Base-by-base conservation (phyloP, 2,329 filamentous ascomycete species). In the Calonectria hongkongensis region DNA sequence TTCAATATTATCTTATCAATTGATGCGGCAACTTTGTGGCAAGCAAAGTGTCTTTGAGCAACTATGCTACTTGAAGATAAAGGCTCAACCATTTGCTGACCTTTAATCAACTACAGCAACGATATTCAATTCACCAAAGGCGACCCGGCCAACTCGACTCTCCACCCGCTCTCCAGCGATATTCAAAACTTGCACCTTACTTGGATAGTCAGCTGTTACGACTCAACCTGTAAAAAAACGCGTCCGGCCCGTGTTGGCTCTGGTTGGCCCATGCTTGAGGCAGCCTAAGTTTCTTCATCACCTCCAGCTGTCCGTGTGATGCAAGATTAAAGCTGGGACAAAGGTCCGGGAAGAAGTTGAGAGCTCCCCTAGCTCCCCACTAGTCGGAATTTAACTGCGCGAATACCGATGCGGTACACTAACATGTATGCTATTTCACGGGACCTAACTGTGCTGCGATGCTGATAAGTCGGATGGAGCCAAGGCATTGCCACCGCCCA, bases 221-320 rank as follows among this genome's bases (percentile, higher is more conserved):
- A 62, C 8, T 33, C 50, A 50, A 56, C 58, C 39, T 60, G 27
- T 54, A 50, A 65, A 39, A 56, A 48, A 56, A 72, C 70, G 70
- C 68, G 70, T 68, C 58, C 68, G n/a, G 39, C 48, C 41, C 48
- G 65, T 41, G 65, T 72, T 72, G 70, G 70, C 6, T 30, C 41
- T 65, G 25, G 45, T 47, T 68, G 39, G 21, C 63, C 51, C 27
- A 71, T 47, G 50, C 62, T 62, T 45, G 54, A 60, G 54, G 54
- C 21, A 60, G 54, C n/a, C 21, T 48, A 36, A 25, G 36, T 50
- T 36, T 48, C 51, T 68, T 48, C 43, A 68, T 60, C 51, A 50
- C 43, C 33, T 8, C 28, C 28, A 56, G 41, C 16, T 16, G 54
- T 8, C 33, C 33, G 12, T 68, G 56, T 50, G 66, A 47, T 33